Conservation (phyloP, 2,329 filamentous ascomycete genomes). For the Coniochaeta sp. region DNA sequence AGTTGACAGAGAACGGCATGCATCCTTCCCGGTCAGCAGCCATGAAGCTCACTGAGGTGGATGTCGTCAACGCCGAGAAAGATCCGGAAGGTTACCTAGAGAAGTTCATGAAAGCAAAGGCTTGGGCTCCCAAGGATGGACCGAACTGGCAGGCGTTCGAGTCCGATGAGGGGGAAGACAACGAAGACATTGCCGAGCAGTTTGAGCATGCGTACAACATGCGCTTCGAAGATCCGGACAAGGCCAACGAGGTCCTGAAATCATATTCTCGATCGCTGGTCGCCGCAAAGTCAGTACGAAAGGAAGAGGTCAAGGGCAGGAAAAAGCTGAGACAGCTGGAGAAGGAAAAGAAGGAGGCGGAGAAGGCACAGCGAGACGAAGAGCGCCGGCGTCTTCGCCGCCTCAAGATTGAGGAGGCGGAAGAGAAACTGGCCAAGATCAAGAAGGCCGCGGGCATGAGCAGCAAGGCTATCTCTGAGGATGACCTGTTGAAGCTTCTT, state of each 20-base stretch:
- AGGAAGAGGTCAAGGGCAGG: slow-evolving; percentile 71
- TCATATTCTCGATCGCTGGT: slow-evolving; percentile 85
- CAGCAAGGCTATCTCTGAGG: slow-evolving; percentile 58
- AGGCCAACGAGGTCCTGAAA: slow-evolving; percentile 78
- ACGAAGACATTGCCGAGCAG: slow-evolving; percentile 68
- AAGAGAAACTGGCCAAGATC: slow-evolving; percentile 79
- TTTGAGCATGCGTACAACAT: slow-evolving; percentile 94
- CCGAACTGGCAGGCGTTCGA: slow-evolving; percentile 75
- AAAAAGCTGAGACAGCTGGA: slow-evolving; percentile 75
- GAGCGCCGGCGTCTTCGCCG: slow-evolving; percentile 80
- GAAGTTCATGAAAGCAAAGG: slow-evolving; percentile 87
- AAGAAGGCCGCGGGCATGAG: slow-evolving; percentile 78
- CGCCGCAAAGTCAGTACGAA: slow-evolving; percentile 73
- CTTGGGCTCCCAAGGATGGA: slow-evolving; percentile 69
- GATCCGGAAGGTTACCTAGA: slow-evolving; percentile 86
- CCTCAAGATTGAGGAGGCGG: slow-evolving; percentile 84
- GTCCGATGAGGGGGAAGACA: slow-evolving; percentile 82
- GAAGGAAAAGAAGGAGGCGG: slow-evolving; percentile 67
- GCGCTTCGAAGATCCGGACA: slow-evolving; percentile 86
- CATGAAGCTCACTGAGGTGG: slow-evolving; percentile 45
- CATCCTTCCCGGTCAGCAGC: slow-evolving; percentile 46
- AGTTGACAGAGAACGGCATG: slow-evolving; percentile 33
- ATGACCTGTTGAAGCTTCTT: slow-evolving; percentile 78
- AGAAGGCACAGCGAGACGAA: slow-evolving; percentile 66
- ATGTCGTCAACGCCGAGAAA: slow-evolving; percentile 71